A percentile compares a stretch with the other conserved stretches of the same genome.
phyloP scores from a whole-genome alignment of 2,329 filamentous ascomycete genomes.

The Ceratocystis cubensis region DNA sequence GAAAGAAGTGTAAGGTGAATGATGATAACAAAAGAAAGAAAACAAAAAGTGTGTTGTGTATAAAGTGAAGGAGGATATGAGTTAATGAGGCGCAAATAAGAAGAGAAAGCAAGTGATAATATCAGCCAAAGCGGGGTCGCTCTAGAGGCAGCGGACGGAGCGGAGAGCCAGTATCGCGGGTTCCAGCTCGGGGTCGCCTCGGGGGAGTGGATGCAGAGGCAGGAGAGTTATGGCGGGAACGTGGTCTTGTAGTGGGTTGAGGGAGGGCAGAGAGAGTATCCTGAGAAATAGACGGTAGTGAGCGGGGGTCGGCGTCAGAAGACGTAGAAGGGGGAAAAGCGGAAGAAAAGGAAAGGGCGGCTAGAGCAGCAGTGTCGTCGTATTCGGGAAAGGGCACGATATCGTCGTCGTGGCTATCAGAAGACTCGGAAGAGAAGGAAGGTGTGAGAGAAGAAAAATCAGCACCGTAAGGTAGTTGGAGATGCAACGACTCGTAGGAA shows the following conservation, averaged over 20 bases:
- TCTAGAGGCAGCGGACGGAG: conserved; percentile 18
- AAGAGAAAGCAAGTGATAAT: conserved; percentile 8
- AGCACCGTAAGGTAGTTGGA: conserved; percentile 20
- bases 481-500: conserved; percentile 14
- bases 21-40: background rate
- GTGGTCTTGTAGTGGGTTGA: conserved; percentile 14
- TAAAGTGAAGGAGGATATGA: background rate
- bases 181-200: conserved; percentile 20
- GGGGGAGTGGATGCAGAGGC: conserved; percentile 19
- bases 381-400: conserved; percentile 20
- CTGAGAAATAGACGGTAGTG: conserved; percentile 17
- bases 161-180: conserved; percentile 21
- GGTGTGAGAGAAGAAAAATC: conserved; percentile 14
- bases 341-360: conserved; percentile 18
- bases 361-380: conserved; percentile 18
- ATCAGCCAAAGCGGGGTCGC: conserved; percentile 21
- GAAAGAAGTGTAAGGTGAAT: background rate
- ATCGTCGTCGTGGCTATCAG: conserved; percentile 14
- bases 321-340: background rate
- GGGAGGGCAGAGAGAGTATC: conserved; percentile 18
- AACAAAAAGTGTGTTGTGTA: background rate
- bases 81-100: background rate
- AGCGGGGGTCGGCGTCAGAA: conserved; percentile 19
- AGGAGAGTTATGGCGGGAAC: conserved; percentile 20
- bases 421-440: conserved; percentile 12